Evolutionary conservation across 805 yeast genomes (phyloP).

Genomic region (Scheffersomyces lignosus): DNA sequence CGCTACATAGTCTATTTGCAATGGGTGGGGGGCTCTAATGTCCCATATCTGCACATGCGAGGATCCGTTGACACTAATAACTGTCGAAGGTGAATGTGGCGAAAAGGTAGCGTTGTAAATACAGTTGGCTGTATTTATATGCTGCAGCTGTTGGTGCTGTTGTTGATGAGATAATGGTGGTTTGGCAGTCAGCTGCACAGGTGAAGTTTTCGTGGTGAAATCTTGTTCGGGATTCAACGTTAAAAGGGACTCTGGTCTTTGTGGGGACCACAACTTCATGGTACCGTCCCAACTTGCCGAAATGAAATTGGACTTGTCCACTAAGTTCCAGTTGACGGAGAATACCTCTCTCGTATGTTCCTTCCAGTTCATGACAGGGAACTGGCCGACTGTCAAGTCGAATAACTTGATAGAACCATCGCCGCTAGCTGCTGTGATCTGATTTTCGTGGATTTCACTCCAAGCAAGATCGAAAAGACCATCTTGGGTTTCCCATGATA

Average conservation of each 20-base stretch:
- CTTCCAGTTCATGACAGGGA: conserved; percentile 70
- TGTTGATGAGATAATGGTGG: conserved; percentile 34
- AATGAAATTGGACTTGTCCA: conserved; percentile 66
- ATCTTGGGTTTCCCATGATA: conserved; percentile 85
- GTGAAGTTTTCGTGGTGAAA: conserved; percentile 25
- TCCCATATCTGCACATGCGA: conserved; percentile 84
- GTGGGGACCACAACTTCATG: conserved; percentile 76
- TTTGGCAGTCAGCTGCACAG: conserved; percentile 21
- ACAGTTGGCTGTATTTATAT: conserved; percentile 50
- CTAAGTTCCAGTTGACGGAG: conserved; percentile 70
- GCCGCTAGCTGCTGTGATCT: conserved; percentile 78
- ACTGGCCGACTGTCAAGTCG: conserved; percentile 65
- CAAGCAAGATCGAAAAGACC: conserved; percentile 86
- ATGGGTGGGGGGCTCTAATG: conserved; percentile 62
- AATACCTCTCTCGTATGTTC: conserved; percentile 82
- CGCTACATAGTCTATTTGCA: conserved; percentile 60
- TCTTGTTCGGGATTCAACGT: conserved; percentile 46
- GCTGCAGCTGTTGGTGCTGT: conserved; percentile 30
- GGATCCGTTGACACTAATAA: conserved; percentile 72
- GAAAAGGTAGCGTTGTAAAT: conserved; percentile 80
- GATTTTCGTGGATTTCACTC: conserved; percentile 91
- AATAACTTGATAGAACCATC: conserved; percentile 86
- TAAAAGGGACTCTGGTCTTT: conserved; percentile 52
- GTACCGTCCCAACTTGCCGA: conserved; percentile 93
- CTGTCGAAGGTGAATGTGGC: conserved; percentile 74